These are phyloP conservation scores for Adansonia madagascariensis DNA, from an alignment of 441 rosid species.

Conservation along the genomic window DNA sequence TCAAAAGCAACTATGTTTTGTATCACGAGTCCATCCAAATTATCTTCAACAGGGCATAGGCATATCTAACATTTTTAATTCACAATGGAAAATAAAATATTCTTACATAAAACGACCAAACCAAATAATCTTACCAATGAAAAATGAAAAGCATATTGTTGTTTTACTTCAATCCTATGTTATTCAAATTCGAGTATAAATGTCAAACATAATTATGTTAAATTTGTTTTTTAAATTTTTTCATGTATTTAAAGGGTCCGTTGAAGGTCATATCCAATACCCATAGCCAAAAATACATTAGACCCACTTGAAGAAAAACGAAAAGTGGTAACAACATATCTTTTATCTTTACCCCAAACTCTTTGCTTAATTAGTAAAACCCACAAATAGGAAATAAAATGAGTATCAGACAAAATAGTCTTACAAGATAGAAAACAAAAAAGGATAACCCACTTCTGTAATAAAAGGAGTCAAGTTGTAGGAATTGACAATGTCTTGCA, in stretches of 20 bases:
- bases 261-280: too few relatives aligned
- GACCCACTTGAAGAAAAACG: too few relatives aligned
- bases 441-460: constrained; percentile 64
- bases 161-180: neutral
- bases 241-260: too few relatives aligned
- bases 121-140: neutral
- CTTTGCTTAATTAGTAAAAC: neutral
- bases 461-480: constrained; percentile 81
- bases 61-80: neutral
- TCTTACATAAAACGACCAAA: neutral
- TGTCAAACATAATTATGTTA: too few relatives aligned
- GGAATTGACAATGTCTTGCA: constrained; percentile 57
- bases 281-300: too few relatives aligned
- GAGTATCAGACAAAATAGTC: neutral
- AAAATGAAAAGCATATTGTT: neutral
- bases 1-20: neutral
- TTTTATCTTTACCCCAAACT: neutral
- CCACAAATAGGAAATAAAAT: neutral
- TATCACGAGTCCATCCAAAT: neutral
- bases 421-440: constrained; percentile 30
- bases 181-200: too few relatives aligned
- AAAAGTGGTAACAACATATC: too few relatives aligned
- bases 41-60: neutral
- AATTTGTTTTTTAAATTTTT: too few relatives aligned
- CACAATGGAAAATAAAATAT: neutral